Base-by-base conservation (phyloP, 2,329 filamentous ascomycete genomes). In the Davidsoniella australis region DNA sequence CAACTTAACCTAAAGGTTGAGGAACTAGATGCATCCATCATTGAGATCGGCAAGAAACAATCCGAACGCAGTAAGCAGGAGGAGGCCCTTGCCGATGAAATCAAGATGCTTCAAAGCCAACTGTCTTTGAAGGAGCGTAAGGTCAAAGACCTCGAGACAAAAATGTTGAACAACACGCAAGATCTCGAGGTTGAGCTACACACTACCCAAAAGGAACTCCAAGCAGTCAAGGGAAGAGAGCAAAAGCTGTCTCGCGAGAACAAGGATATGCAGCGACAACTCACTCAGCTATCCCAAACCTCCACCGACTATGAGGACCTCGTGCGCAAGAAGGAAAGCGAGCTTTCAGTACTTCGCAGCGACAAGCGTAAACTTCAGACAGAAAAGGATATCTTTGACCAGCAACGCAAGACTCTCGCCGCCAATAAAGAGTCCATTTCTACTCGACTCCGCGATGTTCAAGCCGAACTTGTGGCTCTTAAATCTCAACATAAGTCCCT, bases 261-360 rank as follows among this genome's bases (percentile, higher is more conserved):
- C 56, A 75, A 78, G 10, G 78, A 83, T 41, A 76, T 94, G 43
- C 82, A 93, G 48, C 77, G 87, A 57, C 87, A 95, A 58, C 78
- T 98, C 48, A 75, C 83, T 0, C 80, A 94, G 56, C 69, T 98
- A 16, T 91, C 91, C 0, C 80, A 85, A 45, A 95, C 89, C 0
- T 94, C 89, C 0, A 93, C 87, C 0, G 86, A 88, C 59, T 96
- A 94, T 56, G 91, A 98, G 63, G 89, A 96, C 58, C 75, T 96
- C 41, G 82, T 98, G 20, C 76, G 87, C 20, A 81, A 84, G 52
- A 98, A 96, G 62, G 91, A 98, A 61, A 94, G 88, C 62, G 93
- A 98, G 60, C 69, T 98, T 17, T 75, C 82, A 0, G 73, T 96
- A 42, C 72, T 96, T 33, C 85, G 87, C 57, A 78, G 79, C 9